Evolutionary conservation across 441 rosid genomes (phyloP).

Genomic region (Flueggea neowawraea): DNA sequence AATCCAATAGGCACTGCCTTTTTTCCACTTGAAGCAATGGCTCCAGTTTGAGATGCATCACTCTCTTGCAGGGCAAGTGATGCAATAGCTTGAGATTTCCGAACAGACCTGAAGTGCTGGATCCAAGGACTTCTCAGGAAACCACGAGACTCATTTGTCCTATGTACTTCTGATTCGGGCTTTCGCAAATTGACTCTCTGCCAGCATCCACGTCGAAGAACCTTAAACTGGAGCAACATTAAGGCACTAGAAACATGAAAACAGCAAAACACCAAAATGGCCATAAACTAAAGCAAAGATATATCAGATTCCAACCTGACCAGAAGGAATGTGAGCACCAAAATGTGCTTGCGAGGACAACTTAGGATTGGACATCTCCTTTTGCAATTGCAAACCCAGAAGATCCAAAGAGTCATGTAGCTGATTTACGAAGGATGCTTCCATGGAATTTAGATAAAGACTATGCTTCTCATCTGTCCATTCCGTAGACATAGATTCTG

Average conservation of each 20-base stretch:
- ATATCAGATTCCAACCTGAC: conserved; percentile 38
- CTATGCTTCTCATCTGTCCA: conserved; percentile 92
- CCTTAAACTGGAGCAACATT: conserved; percentile 42
- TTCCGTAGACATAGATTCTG: conserved; percentile 27
- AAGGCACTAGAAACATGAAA: neutral
- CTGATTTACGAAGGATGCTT: conserved; percentile 75
- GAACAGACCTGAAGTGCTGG: conserved; percentile 36
- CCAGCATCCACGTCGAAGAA: conserved; percentile 52
- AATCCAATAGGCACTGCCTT: conserved; percentile 20
- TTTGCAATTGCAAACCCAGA: conserved; percentile 22
- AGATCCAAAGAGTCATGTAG: conserved; percentile 40
- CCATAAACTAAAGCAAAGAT: conserved; percentile 1
- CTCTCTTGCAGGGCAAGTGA: conserved; percentile 30
- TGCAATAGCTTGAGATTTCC: conserved; percentile 18
- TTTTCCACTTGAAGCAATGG: conserved; percentile 21
- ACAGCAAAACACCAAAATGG: neutral
- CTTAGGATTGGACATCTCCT: conserved; percentile 20
- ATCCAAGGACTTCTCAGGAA: conserved; percentile 47
- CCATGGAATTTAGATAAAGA: conserved; percentile 60
- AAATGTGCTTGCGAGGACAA: conserved; percentile 20
- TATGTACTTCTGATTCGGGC: conserved; percentile 23
- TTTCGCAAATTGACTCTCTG: conserved; percentile 42
- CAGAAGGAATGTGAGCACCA: conserved; percentile 22
- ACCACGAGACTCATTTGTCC: conserved; percentile 14
- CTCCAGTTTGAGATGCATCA: conserved; percentile 19